Conservation (phyloP, 495 filamentous ascomycete species). For the Neurospora sp. region DNA sequence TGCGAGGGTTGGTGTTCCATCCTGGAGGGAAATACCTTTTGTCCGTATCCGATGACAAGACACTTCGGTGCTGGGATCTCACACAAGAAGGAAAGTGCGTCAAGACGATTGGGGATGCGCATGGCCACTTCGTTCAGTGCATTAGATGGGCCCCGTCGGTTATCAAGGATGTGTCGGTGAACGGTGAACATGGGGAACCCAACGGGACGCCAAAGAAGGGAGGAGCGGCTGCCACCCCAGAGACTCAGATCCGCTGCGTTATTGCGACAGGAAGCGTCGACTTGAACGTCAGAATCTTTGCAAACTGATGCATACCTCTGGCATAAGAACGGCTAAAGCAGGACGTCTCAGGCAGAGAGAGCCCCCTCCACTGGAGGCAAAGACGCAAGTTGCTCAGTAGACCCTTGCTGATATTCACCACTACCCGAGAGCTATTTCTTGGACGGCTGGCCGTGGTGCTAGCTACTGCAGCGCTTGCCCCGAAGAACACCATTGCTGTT, state of each 20-base stretch:
- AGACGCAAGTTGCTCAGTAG: background rate
- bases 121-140: conserved; percentile 80
- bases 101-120: conserved; percentile 67
- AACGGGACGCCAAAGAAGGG: conserved; percentile 40
- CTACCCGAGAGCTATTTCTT: background rate
- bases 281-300: conserved; percentile 51
- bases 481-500: background rate
- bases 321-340: background rate
- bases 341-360: background rate
- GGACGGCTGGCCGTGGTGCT: background rate
- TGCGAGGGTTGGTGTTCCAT: conserved; percentile 79
- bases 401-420: background rate
- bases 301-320: conserved; percentile 26
- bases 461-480: background rate
- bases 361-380: background rate
- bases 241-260: conserved; percentile 48
- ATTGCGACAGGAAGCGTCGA: conserved; percentile 56
- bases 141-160: conserved; percentile 85
- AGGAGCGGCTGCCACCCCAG: conserved; percentile 16
- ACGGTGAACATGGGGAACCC: conserved; percentile 43
- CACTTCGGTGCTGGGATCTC: conserved; percentile 90
- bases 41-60: conserved; percentile 82
- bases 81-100: conserved; percentile 84
- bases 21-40: conserved; percentile 90
- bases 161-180: conserved; percentile 45